Percentiles rank a stretch among this genome's conserved stretches.
These are phyloP conservation scores for Trematosphaeria pertusa DNA, from an alignment of 2,329 filamentous ascomycete genomes.

Conservation along the genomic window DNA sequence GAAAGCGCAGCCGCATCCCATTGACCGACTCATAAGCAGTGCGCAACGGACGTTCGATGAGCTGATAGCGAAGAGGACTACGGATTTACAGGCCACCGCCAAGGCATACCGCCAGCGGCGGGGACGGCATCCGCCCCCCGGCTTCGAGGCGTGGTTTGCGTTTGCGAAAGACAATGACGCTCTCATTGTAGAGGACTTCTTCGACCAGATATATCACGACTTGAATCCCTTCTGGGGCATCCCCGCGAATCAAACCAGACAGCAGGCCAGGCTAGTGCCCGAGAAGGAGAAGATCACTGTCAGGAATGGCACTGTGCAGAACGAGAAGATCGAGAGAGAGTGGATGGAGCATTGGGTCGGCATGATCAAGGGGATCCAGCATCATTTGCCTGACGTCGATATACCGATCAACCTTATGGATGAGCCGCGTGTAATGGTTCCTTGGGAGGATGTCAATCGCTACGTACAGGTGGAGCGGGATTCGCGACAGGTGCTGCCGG, in stretches of 20 bases:
- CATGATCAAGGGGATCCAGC: conserved; percentile 46
- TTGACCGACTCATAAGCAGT: conserved; percentile 45
- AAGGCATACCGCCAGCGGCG: conserved; percentile 52
- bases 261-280: conserved; percentile 48
- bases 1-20: conserved; percentile 39
- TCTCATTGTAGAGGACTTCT: conserved; percentile 58
- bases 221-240: conserved; percentile 59
- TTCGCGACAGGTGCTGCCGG: conserved; percentile 35
- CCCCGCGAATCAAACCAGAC: conserved; percentile 49
- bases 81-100: conserved; percentile 47
- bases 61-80: conserved; percentile 46
- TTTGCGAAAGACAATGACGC: conserved; percentile 53
- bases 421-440: conserved; percentile 55
- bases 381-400: conserved; percentile 55
- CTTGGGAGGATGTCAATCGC: conserved; percentile 54
- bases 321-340: conserved; percentile 38
- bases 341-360: conserved; percentile 54
- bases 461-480: conserved; percentile 44
- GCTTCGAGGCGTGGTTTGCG: conserved; percentile 57
- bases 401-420: conserved; percentile 59
- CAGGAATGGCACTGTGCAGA: conserved; percentile 45
- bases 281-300: conserved; percentile 50
- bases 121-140: conserved; percentile 59
- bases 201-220: conserved; percentile 60
- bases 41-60: conserved; percentile 40